Conservation (phyloP, 495 filamentous ascomycete genomes). For the Parathielavia appendiculata region DNA sequence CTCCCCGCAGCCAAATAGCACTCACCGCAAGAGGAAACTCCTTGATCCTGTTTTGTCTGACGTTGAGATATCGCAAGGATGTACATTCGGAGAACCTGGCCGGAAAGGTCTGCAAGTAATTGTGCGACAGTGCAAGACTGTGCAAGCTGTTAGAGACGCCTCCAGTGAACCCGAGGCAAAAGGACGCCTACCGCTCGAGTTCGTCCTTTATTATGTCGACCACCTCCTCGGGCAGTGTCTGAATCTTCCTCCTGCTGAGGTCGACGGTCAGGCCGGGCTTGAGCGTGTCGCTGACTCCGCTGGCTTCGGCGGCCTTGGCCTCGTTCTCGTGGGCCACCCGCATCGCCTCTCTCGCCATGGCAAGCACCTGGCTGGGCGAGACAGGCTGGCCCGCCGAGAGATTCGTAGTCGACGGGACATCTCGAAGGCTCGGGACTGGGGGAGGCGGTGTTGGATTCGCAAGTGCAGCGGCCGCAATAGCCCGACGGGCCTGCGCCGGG, state of each 20-base stretch:
- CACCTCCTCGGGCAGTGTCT: slow-evolving; percentile 77
- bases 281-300: slow-evolving; percentile 61
- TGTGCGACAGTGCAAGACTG: slow-evolving; percentile 86
- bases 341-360: slow-evolving; percentile 59
- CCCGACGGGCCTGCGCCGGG: slow-evolving; percentile 37
- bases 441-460: slow-evolving; percentile 35
- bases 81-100: slow-evolving; percentile 78
- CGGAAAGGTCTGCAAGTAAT: slow-evolving; percentile 73
- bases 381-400: slow-evolving; percentile 40
- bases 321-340: slow-evolving; percentile 64
- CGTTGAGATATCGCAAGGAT: slow-evolving; percentile 90
- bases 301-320: slow-evolving; percentile 61
- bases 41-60: slow-evolving; percentile 77
- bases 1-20: neutral
- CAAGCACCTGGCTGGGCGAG: slow-evolving; percentile 47
- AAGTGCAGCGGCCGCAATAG: slow-evolving; percentile 31
- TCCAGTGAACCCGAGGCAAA: neutral
- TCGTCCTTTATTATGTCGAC: slow-evolving; percentile 90
- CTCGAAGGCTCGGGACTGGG: slow-evolving; percentile 35
- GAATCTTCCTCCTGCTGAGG: slow-evolving; percentile 76
- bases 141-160: slow-evolving; percentile 16
- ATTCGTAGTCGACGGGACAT: slow-evolving; percentile 31
- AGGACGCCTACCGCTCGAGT: slow-evolving; percentile 65
- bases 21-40: slow-evolving; percentile 83
- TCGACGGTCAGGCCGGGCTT: slow-evolving; percentile 83